Conservation (phyloP, 202 grass and related monocot species). For the Elaeis oleifera region DNA sequence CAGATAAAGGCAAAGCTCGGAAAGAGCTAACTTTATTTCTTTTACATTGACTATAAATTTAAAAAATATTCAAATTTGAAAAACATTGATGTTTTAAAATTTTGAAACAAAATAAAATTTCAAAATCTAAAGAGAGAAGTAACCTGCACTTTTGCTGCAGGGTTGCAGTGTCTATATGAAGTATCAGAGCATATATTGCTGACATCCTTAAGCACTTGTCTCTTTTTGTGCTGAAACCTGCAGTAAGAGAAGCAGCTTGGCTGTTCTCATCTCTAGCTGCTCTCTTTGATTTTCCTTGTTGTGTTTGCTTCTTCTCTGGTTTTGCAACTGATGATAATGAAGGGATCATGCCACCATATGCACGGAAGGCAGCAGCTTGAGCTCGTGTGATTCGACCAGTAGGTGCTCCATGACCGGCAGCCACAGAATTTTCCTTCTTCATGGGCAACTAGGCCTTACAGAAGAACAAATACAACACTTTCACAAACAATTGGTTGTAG, state of each 20-base stretch:
- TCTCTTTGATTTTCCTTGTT: conserved; percentile 42
- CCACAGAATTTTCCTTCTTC: conserved; percentile 40
- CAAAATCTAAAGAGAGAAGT: conserved; percentile 3
- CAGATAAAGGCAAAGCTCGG: too few species aligned
- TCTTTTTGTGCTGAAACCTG: conserved; percentile 41
- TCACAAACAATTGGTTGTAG: too few species aligned
- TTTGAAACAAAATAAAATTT: background rate
- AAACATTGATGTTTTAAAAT: background rate
- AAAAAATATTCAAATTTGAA: too few species aligned
- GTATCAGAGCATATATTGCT: conserved; percentile 39
- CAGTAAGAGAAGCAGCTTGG: conserved; percentile 21
- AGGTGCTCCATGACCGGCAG: conserved; percentile 35
- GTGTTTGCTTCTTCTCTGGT: conserved; percentile 25
- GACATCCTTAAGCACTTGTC: conserved; percentile 45
- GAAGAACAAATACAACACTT: too few species aligned
- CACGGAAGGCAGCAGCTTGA: conserved; percentile 34
- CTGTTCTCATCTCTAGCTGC: conserved; percentile 39
- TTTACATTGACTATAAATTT: too few species aligned
- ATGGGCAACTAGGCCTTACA: too few species aligned
- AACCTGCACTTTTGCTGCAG: conserved; percentile 51
- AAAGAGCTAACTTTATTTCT: too few species aligned
- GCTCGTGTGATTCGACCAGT: conserved; percentile 65
- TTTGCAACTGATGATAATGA: conserved; percentile 26
- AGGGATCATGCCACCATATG: conserved; percentile 26
- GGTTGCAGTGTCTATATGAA: conserved; percentile 16